A percentile compares a stretch with the other conserved stretches of the same genome.
Conservation (phyloP, 192 early-diverging fungal species). For the Umbelopsis ramanniana region DNA sequence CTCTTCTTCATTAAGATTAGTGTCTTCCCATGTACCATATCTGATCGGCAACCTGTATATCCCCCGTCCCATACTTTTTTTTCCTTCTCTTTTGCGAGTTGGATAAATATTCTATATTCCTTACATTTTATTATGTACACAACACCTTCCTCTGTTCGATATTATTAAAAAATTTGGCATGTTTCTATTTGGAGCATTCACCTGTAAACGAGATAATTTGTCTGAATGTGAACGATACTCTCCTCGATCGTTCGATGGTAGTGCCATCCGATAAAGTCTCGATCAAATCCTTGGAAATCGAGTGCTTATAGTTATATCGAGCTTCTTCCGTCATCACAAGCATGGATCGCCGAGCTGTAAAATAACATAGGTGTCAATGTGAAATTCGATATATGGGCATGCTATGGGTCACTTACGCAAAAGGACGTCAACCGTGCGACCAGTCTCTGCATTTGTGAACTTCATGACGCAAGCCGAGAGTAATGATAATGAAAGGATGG, state of each 20-base stretch:
- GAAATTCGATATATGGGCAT: background rate
- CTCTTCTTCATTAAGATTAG: conserved; percentile 10
- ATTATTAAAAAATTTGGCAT: background rate
- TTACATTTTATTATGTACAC: background rate
- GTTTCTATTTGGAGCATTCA: conserved; percentile 10
- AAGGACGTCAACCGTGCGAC: conserved; percentile 32
- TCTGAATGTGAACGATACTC: conserved; percentile 67
- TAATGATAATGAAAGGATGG: conserved; percentile 63
- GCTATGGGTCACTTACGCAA: conserved; percentile 43
- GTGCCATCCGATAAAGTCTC: conserved; percentile 45
- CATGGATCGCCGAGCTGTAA: conserved; percentile 60
- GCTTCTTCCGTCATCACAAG: conserved; percentile 56
- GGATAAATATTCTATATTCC: background rate
- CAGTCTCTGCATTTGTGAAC: conserved; percentile 47
- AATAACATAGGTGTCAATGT: background rate
- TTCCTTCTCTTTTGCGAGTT: background rate
- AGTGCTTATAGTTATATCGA: conserved; percentile 66
- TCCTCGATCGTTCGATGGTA: conserved; percentile 55
- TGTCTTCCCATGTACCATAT: background rate
- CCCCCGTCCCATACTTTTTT: background rate
- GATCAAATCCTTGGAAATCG: conserved; percentile 65
- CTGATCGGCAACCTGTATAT: background rate
- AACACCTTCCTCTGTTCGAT: background rate
- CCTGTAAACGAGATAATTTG: conserved; percentile 29
- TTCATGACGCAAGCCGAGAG: conserved; percentile 68